phyloP scores from a whole-genome alignment of 768 basidiomycete genomes.

The Cubamyces sp. region DNA sequence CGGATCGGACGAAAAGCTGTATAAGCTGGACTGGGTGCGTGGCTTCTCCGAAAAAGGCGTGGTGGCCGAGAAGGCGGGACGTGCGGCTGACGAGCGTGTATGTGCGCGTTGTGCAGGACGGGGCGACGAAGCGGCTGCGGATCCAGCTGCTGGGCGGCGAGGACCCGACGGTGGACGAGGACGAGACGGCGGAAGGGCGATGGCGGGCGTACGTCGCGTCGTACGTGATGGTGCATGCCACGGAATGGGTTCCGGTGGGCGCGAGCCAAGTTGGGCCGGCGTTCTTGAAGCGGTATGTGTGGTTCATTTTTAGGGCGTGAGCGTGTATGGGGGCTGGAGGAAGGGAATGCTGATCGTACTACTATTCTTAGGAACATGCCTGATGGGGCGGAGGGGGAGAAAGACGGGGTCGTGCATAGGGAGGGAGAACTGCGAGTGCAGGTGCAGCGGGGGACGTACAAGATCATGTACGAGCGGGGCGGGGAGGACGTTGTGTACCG shows the following conservation, averaged over 20 bases:
- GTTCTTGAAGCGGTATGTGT: constrained; percentile 63
- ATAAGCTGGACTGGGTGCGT: constrained; percentile 80
- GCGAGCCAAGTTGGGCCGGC: constrained; percentile 41
- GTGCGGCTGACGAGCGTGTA: constrained; percentile 13
- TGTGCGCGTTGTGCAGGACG: constrained; percentile 45
- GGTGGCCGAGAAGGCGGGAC: not conserved
- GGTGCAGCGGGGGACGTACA: constrained; percentile 64
- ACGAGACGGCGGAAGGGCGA: constrained; percentile 51
- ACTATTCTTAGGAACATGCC: constrained; percentile 58
- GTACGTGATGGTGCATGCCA: constrained; percentile 70
- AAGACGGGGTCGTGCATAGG: constrained; percentile 30
- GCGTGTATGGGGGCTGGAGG: constrained; percentile 18
- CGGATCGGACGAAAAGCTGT: constrained; percentile 76
- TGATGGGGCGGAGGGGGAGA: constrained; percentile 36
- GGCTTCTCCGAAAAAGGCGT: constrained; percentile 1
- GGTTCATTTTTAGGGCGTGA: constrained; percentile 8
- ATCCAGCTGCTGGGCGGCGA: constrained; percentile 62
- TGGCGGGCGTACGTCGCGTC: constrained; percentile 80
- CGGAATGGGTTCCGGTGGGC: constrained; percentile 66
- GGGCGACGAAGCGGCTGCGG: constrained; percentile 55
- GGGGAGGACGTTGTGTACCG: constrained; percentile 61
- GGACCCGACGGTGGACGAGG: constrained; percentile 68
- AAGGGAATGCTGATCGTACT: constrained; percentile 29
- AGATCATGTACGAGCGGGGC: constrained; percentile 67
- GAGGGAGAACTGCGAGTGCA: constrained; percentile 56